Evolutionary conservation across 208 protist genomes (phyloP), one percentile per base, ranked within the genome.

Genomic region (Crithidia bombi): DNA sequence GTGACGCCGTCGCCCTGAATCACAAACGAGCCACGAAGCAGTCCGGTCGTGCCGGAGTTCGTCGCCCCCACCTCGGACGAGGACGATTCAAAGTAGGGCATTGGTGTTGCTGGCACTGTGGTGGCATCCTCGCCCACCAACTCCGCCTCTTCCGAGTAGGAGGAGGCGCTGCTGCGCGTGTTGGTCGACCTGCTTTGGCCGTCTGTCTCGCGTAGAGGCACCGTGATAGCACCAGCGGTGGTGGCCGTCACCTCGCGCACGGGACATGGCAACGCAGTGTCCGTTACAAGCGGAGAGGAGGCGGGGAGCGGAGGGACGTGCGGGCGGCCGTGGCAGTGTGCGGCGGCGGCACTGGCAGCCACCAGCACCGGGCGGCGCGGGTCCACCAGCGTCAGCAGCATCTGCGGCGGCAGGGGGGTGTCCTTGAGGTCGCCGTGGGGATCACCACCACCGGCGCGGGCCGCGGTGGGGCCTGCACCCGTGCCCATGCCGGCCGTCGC

Each of bases 351-450:
- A 5, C 43, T 23, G 39, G 57, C 57, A 14, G 57, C 57, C 36
- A 65, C 19, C 57, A 73, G 26, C 33, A 33, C 58, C 21, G 67
- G 46, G 23, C 55, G 67, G 38, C 67, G 67, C 56, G 46, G 5
- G 39, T 73, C 67, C 23, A 66, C 47, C 28, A 73, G 44, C 47
- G 67, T 66, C 25, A 66, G 49, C 43, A 73, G 58, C 57, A 25
- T 47, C 58, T 73, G 67, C 28, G 47, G 30, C 10, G 67, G 47
- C 49, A 73, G 57, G n/a, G 10, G 23, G 30, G 23, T 33, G 23
- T 51, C 67, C 6, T 33, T 65, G 49, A 11, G 7, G 10, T 25
- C n/a, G 21, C 50, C 58, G 11, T n/a, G 10, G 33, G 28, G 21
- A 17, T 12, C 56, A 6, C 35, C 9, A 38, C 28, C 50, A 11